Percentiles rank a stretch among this genome's conserved stretches.
phyloP scores from a whole-genome alignment of 2,329 filamentous ascomycete species.

The Claviceps paspali region DNA sequence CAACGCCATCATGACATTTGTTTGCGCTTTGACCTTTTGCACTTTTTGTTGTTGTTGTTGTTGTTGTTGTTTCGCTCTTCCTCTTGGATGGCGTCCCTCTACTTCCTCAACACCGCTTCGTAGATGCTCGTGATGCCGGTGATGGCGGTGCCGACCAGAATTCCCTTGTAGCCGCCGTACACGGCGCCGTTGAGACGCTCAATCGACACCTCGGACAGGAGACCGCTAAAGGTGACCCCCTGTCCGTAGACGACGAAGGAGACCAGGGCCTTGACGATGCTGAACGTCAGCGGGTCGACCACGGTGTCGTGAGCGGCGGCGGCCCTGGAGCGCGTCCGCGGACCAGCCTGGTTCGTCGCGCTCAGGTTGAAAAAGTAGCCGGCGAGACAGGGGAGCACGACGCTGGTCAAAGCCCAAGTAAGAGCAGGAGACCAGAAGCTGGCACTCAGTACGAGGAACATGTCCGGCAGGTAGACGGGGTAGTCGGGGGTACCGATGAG shows the following conservation, averaged over 20 bases:
- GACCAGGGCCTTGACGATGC: slow-evolving; percentile 70
- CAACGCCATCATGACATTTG: too few relatives aligned
- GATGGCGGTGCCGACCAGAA: slow-evolving; percentile 53
- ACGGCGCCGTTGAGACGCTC: slow-evolving; percentile 48
- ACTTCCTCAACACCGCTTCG: slow-evolving; percentile 61
- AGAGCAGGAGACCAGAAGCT: slow-evolving; percentile 74
- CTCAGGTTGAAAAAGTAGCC: slow-evolving; percentile 90
- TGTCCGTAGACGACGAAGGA: slow-evolving; percentile 69
- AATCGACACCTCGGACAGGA: slow-evolving; percentile 44
- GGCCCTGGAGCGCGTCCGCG: slow-evolving; percentile 25
- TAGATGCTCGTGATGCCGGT: slow-evolving; percentile 58
- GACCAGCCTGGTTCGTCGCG: slow-evolving; percentile 27
- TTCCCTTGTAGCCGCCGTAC: slow-evolving; percentile 55
- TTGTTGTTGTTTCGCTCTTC: neutral
- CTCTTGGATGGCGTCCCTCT: slow-evolving; percentile 11
- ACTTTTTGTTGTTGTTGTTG: too few relatives aligned
- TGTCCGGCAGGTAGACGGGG: slow-evolving; percentile 58
- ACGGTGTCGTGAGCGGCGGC: slow-evolving; percentile 33
- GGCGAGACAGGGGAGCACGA: slow-evolving; percentile 52
- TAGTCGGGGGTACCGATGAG: slow-evolving; percentile 40
- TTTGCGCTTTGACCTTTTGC: too few relatives aligned
- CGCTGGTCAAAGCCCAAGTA: slow-evolving; percentile 60
- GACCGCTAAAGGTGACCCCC: slow-evolving; percentile 45
- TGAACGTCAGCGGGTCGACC: slow-evolving; percentile 80
- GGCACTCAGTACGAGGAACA: slow-evolving; percentile 60